phyloP scores from a whole-genome alignment of 345 rosid species.

The Sisymbrium altissimum region DNA sequence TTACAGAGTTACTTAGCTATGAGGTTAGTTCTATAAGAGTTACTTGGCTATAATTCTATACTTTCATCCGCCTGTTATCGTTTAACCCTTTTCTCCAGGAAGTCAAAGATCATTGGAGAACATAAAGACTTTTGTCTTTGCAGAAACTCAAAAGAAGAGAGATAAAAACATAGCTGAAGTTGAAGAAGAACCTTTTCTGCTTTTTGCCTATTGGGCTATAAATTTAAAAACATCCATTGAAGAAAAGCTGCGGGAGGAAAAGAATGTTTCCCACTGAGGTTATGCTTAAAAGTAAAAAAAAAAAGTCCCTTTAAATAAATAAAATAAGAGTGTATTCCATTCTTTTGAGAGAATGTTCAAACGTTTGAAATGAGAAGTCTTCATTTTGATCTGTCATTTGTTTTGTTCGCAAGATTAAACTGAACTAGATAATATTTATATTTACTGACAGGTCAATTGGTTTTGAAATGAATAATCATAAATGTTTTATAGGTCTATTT shows the following conservation, averaged over 20 bases:
- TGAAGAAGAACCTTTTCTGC: constrained; percentile 6
- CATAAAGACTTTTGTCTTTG: background rate
- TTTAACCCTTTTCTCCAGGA: background rate
- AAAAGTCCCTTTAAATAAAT: background rate
- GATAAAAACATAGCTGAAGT: background rate
- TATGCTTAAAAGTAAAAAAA: constrained; percentile 8
- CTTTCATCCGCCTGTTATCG: background rate
- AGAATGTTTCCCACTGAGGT: constrained; percentile 37
- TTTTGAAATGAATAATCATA: background rate
- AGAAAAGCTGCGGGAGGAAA: constrained; percentile 28
- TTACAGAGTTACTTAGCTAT: background rate
- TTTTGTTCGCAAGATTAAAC: background rate
- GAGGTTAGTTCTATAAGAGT: background rate
- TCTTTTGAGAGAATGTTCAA: constrained; percentile 24
- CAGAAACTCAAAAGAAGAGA: background rate
- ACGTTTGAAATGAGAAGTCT: constrained; percentile 19
- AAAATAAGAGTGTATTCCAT: background rate
- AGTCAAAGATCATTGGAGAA: background rate
- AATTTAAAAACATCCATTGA: constrained; percentile 1
- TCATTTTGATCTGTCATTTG: constrained; percentile 18
- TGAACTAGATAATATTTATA: background rate
- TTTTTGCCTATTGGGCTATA: constrained; percentile 12
- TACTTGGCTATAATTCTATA: background rate
- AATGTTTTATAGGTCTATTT: background rate
- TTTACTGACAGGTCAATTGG: background rate